Base-by-base conservation (phyloP, 1,284 basidiomycete genomes). In the Erythrobasidium hasegawianum region DNA sequence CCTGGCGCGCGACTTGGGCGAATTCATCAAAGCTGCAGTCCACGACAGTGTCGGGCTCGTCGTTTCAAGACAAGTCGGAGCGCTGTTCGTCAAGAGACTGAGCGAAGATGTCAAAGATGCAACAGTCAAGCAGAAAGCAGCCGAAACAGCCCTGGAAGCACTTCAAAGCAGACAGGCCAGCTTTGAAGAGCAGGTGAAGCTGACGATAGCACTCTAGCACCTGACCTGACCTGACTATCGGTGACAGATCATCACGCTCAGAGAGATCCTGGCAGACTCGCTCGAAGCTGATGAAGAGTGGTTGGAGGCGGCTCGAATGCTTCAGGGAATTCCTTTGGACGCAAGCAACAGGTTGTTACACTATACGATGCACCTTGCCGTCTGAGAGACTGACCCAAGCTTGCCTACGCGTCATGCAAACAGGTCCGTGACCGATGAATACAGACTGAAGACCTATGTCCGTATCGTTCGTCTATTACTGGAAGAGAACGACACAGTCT, bases 381-480 rank as follows among this genome's bases (percentile, higher is more conserved):
- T n/a, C n/a, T n/a, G n/a, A n/a, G n/a, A n/a, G n/a, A n/a, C n/a
- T n/a, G n/a, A n/a, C n/a, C n/a, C n/a, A n/a, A n/a, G n/a, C n/a
- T 22, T 24, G 20, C 8, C 18, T 49, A 26, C 16, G n/a, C 47
- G 41, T 13, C 10, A 24, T 45, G n/a, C 22, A 59, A n/a, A 20
- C 20, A 66, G 68, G 22, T 82, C 84, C 10, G 82, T 88, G 26
- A 81, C 87, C 10, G 90, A 94, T 76, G 84, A 86, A 68, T 90
- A 93, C 68, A 96, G 93, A 78, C 84, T 97, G 38, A 84, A 84
- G 20, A 84, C 96, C 47, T 95, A 97, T 76, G 87, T 98, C 68
- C 88, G 92, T 62, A 96, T 98, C 71, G 89, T 97, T 40, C 87
- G 95, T 20, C 83, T 98, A 2, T 83, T 95, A n/a, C 83, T 98